phyloP scores from a whole-genome alignment of 108 stramenopile species.

The Pseudonitzschia delicatissima region DNA sequence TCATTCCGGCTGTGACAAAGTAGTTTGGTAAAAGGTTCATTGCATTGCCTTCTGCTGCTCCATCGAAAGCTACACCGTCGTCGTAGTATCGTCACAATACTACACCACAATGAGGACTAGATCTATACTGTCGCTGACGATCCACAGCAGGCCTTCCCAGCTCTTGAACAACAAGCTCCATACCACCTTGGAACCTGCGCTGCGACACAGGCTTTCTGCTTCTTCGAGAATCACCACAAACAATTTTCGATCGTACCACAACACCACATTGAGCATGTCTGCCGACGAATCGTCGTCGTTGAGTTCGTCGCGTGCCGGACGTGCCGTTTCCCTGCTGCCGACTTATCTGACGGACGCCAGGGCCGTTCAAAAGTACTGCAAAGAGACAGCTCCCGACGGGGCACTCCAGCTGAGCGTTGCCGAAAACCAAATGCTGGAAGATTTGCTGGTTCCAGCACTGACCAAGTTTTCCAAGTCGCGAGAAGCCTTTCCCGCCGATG shows the following conservation, averaged over 20 bases:
- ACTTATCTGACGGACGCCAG: conserved; percentile 73
- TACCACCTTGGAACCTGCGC: background rate
- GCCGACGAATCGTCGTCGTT: background rate
- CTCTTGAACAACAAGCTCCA: background rate
- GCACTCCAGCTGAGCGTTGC: conserved; percentile 79
- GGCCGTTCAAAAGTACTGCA: conserved; percentile 50
- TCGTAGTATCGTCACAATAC: background rate
- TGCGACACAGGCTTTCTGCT: background rate
- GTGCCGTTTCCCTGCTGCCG: conserved; percentile 57
- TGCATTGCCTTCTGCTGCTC: too few relatives aligned
- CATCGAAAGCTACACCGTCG: too few relatives aligned
- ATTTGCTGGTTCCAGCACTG: conserved; percentile 52
- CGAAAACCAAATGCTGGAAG: conserved; percentile 79
- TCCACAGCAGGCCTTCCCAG: conserved; percentile 1
- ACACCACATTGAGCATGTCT: background rate
- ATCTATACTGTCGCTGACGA: conserved; percentile 1
- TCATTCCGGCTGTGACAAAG: too few relatives aligned
- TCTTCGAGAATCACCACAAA: background rate
- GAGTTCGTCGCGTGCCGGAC: conserved; percentile 37
- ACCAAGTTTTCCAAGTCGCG: conserved; percentile 21
- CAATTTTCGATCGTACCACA: background rate
- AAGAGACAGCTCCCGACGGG: conserved; percentile 48
- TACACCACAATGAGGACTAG: conserved; percentile 7
- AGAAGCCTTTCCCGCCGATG: conserved; percentile 56
- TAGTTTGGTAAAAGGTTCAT: too few relatives aligned